Conservation (phyloP, 441 rosid species). For the Macaranga tanarius region DNA sequence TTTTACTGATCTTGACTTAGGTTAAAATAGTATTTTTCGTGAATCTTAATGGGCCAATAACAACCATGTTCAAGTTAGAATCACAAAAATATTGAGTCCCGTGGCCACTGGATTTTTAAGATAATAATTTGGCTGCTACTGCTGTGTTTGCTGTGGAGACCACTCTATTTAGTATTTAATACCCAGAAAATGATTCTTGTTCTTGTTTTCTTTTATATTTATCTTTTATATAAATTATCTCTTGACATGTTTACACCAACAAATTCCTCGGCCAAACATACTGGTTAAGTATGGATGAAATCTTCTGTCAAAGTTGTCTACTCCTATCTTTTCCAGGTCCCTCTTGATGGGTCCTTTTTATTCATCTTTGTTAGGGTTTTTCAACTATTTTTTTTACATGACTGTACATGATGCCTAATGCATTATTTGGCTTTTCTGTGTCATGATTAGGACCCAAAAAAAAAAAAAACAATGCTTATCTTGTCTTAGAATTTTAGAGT, state of each 20-base stretch:
- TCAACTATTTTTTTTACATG: background rate
- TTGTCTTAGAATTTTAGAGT: background rate
- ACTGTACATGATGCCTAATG: background rate
- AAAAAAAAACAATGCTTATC: background rate
- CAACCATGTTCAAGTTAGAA: background rate
- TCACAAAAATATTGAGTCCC: background rate
- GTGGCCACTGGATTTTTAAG: constrained; percentile 24
- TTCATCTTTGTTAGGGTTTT: background rate
- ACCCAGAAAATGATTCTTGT: constrained; percentile 15
- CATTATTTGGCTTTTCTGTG: background rate
- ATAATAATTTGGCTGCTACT: constrained; percentile 31
- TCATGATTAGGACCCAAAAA: background rate
- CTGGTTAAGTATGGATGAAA: constrained; percentile 14
- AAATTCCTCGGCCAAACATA: constrained; percentile 32
- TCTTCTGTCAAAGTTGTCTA: constrained; percentile 33
- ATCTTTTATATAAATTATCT: constrained; percentile 11
- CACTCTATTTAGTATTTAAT: constrained; percentile 23
- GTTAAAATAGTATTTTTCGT: background rate
- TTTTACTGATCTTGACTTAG: background rate
- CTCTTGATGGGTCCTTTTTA: background rate
- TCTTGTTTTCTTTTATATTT: background rate
- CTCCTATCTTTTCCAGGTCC: constrained; percentile 22
- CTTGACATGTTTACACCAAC: constrained; percentile 28
- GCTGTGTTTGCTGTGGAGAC: constrained; percentile 19
- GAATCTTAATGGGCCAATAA: background rate